Evolutionary conservation across 2,329 filamentous ascomycete species (phyloP).

Genomic region (Cucurbitaria berberidis): DNA sequence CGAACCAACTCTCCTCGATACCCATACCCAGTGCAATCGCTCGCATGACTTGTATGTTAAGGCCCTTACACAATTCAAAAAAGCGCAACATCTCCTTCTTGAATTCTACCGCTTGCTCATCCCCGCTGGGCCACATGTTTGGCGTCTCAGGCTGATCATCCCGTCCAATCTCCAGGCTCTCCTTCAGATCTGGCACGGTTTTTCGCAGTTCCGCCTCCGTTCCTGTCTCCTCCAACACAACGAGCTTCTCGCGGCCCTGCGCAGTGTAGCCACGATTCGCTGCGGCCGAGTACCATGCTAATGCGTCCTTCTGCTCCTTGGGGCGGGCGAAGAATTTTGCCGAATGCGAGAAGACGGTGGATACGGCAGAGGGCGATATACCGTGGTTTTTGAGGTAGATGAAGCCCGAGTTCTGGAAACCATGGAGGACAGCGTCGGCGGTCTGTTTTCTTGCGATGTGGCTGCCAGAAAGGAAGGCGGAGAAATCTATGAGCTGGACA

Average conservation of each 20-base stretch:
- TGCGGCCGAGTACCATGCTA: slow-evolving; percentile 52
- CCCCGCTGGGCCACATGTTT: slow-evolving; percentile 76
- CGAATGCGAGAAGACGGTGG: slow-evolving; percentile 64
- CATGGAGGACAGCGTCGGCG: slow-evolving; percentile 74
- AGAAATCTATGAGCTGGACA: slow-evolving; percentile 77
- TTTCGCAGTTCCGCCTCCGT: slow-evolving; percentile 46
- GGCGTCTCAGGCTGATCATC: slow-evolving; percentile 67
- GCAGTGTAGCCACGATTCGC: slow-evolving; percentile 58
- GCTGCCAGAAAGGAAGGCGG: slow-evolving; percentile 70
- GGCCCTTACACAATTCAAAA: slow-evolving; percentile 71
- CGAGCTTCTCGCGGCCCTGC: slow-evolving; percentile 53
- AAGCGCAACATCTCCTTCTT: slow-evolving; percentile 76
- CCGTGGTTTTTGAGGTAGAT: slow-evolving; percentile 85
- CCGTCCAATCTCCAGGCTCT: slow-evolving; percentile 66
- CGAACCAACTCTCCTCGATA: slow-evolving; percentile 75
- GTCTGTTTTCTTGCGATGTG: slow-evolving; percentile 66
- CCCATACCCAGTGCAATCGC: slow-evolving; percentile 84
- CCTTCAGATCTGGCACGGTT: slow-evolving; percentile 57
- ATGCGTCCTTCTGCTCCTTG: slow-evolving; percentile 47
- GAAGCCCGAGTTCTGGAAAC: slow-evolving; percentile 87
- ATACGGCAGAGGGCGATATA: slow-evolving; percentile 65
- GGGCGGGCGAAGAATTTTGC: slow-evolving; percentile 49
- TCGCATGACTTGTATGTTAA: slow-evolving; percentile 82
- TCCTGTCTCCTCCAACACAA: slow-evolving; percentile 42
- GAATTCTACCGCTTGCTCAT: slow-evolving; percentile 66